Conservation (phyloP, 768 basidiomycete species). For the Naganishia vishniacii region DNA sequence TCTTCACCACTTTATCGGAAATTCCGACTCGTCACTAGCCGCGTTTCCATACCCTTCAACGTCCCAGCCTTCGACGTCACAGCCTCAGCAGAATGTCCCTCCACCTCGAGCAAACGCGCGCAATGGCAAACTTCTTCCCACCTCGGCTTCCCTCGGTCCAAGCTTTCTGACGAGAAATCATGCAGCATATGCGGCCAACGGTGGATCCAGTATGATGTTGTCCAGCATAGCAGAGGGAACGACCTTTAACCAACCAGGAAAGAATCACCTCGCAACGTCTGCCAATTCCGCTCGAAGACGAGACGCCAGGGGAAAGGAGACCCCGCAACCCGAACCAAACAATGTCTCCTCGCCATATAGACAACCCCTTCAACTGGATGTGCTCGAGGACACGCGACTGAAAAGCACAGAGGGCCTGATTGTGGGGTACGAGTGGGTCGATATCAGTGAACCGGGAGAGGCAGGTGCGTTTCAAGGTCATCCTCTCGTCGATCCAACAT, state of each 20-base stretch:
- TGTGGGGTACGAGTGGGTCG: slow-evolving; percentile 85
- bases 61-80: background rate
- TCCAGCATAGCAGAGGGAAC: slow-evolving; percentile 1
- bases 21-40: background rate
- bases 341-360: background rate
- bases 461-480: slow-evolving; percentile 63
- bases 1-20: slow-evolving; percentile 42
- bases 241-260: background rate
- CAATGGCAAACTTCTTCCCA: background rate
- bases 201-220: slow-evolving; percentile 6
- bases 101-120: background rate
- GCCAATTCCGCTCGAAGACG: background rate
- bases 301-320: background rate
- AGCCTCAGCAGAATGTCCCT: background rate
- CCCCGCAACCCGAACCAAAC: background rate
- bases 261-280: background rate
- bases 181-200: slow-evolving; percentile 11
- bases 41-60: slow-evolving; percentile 20
- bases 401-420: slow-evolving; percentile 55
- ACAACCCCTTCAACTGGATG: slow-evolving; percentile 8
- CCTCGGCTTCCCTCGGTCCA: slow-evolving; percentile 63
- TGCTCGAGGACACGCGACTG: slow-evolving; percentile 56
- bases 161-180: slow-evolving; percentile 46
- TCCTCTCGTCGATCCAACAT: background rate
- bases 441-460: slow-evolving; percentile 84